phyloP scores from a whole-genome alignment of 306 rosid genomes.

The Lithocarpus polystachyus region DNA sequence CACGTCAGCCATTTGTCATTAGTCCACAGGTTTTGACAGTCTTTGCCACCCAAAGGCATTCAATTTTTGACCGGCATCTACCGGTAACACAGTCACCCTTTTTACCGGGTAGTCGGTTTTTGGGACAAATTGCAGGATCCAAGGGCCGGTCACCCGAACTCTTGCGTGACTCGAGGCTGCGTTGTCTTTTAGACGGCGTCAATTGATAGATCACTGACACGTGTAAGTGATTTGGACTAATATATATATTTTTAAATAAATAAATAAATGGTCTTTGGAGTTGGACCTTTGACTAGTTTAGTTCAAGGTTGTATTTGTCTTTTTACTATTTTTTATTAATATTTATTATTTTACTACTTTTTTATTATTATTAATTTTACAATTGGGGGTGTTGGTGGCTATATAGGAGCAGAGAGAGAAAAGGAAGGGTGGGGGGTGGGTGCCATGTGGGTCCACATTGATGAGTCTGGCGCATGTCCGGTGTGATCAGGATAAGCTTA shows the following conservation, averaged over 20 bases:
- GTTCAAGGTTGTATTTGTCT: background rate
- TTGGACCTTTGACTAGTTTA: background rate
- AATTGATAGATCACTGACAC: background rate
- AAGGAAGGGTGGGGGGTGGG: background rate
- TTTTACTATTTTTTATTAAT: too few species aligned
- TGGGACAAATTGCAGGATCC: slow-evolving; percentile 8
- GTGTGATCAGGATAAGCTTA: slow-evolving; percentile 5
- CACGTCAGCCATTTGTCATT: too few species aligned
- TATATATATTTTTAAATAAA: too few species aligned
- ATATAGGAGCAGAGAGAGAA: too few species aligned
- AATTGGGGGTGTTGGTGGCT: too few species aligned
- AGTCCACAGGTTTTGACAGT: background rate
- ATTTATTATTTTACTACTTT: too few species aligned
- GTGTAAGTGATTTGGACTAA: background rate
- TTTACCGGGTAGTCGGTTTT: background rate
- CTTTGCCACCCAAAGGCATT: background rate
- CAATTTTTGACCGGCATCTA: background rate
- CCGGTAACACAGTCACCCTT: background rate
- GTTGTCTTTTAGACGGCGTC: slow-evolving; percentile 4
- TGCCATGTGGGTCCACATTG: slow-evolving; percentile 6
- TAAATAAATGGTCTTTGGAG: background rate
- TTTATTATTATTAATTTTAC: too few species aligned
- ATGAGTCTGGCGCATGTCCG: background rate
- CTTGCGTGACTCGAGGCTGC: slow-evolving; percentile 24
- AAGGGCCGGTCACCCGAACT: background rate